phyloP scores from a whole-genome alignment of 768 basidiomycete species.

The Clitopilus hobsonii region DNA sequence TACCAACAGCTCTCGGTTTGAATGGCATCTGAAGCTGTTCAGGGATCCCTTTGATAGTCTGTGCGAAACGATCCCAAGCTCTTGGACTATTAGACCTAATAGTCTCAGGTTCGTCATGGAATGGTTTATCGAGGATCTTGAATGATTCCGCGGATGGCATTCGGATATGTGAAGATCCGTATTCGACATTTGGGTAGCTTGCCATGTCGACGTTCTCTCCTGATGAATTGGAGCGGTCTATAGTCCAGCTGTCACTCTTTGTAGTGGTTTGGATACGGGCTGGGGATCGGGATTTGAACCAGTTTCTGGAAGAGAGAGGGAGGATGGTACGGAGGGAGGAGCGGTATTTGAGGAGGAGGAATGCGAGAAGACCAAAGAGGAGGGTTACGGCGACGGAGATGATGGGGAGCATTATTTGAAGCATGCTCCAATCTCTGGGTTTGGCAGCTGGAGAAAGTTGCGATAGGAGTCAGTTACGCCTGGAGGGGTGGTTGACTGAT shows the following conservation, averaged over 20 bases:
- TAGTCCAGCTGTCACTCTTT: not conserved
- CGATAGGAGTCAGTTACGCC: no score
- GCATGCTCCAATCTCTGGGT: not conserved
- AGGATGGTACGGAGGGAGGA: not conserved
- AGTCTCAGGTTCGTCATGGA: not conserved
- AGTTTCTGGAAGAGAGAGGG: not conserved
- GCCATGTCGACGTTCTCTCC: not conserved
- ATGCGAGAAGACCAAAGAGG: not conserved
- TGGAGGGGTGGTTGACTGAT: not conserved
- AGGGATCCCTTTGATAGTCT: constrained; percentile 11
- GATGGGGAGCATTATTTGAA: not conserved
- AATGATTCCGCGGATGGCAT: not conserved
- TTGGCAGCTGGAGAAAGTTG: no score
- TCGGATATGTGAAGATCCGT: not conserved
- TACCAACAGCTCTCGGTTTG: constrained; percentile 9
- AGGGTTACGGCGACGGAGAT: not conserved
- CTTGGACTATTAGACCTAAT: not conserved
- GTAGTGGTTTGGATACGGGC: not conserved
- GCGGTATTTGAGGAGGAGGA: not conserved
- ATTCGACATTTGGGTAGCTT: not conserved
- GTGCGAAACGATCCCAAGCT: constrained; percentile 4
- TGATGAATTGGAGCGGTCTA: not conserved
- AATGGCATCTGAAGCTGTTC: constrained; percentile 11
- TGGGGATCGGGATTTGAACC: not conserved
- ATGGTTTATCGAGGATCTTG: not conserved